Base-by-base conservation (phyloP, 768 basidiomycete species). In the Calocybe gangraenosa region DNA sequence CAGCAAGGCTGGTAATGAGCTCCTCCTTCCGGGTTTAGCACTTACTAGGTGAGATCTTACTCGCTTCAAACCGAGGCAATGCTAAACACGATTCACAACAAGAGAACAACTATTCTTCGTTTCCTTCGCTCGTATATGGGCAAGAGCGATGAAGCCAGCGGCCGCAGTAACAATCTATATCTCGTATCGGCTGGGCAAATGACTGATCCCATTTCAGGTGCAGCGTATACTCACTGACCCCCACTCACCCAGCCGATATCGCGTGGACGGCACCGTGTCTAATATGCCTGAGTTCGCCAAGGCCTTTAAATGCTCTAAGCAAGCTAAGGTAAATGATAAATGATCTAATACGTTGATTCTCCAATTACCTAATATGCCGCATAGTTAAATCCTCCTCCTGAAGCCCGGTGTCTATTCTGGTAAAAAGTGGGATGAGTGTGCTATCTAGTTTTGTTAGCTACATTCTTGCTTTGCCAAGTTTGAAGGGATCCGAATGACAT, bases 101-200 rank as follows among this genome's bases (percentile, higher is more conserved):
- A 28, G 87, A 47, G 94, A 96, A 32, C 94, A 97, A 69, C 66
- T 97, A 21, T 97, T 97, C 70, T 97, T 96, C 72, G 80, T 97
- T 44, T 79, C 90, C 1, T 94, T 89, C 57, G 93, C 80, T 11
- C 78, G 87, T 20, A 81, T 87, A n/a, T 95, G 91, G 91, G 90
- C 84, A 0, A 75, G 80, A 58, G 82, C 81, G 55, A 87, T 84
- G 65, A 90, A 85, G 51, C 78, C 88, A 19, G 84, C 80, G 35
- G 79, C 86, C 20, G 86, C 86, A 19, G 86, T 88, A 53, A 51
- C 79, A 15, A 1, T n/a, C 11, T 28, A 28, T 11, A 28, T n/a
- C 25, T 6, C 7, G 7, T 13, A 22, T 3, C 6, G n/a, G 11
- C 9, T n/a, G 25, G n/a, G 7, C 22, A 17, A 30, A 25, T 32